phyloP scores from a whole-genome alignment of 2,329 filamentous ascomycete genomes.

The Ceratocystis albifundus region DNA sequence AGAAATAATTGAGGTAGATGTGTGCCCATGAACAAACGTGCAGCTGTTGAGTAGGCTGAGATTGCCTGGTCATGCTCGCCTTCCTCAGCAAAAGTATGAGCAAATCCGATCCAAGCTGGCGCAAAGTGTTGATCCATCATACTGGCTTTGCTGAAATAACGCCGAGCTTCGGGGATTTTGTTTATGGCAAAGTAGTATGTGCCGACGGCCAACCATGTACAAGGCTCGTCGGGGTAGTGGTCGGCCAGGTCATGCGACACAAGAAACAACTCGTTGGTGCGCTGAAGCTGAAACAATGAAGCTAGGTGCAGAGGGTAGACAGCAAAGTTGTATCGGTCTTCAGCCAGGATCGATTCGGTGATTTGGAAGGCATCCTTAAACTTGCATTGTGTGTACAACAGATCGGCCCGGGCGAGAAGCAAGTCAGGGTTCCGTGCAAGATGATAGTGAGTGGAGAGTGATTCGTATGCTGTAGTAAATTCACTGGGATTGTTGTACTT shows the following conservation, averaged over 20 bases:
- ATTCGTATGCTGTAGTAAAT: conserved; percentile 77
- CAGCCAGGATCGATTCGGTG: conserved; percentile 68
- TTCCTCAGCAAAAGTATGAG: conserved; percentile 93
- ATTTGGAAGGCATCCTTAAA: conserved; percentile 78
- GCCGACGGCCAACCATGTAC: conserved; percentile 86
- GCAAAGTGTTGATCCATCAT: conserved; percentile 97
- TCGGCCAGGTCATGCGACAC: conserved; percentile 88
- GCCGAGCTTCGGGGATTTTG: conserved; percentile 82
- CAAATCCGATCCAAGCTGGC: conserved; percentile 96
- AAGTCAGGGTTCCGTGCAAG: conserved; percentile 79
- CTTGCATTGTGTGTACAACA: conserved; percentile 87
- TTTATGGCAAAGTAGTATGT: conserved; percentile 86
- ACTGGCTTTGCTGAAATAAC: conserved; percentile 94
- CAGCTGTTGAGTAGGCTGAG: conserved; percentile 91
- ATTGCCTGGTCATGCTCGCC: conserved; percentile 98
- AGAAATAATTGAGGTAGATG: conserved; percentile 92
- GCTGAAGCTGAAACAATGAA: conserved; percentile 74
- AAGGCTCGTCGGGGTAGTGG: conserved; percentile 78
- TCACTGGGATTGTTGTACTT: conserved; percentile 84
- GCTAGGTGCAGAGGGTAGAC: conserved; percentile 87
- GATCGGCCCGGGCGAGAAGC: conserved; percentile 76
- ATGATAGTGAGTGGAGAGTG: conserved; percentile 85
- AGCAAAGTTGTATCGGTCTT: conserved; percentile 79
- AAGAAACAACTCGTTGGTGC: conserved; percentile 81
- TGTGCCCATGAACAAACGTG: conserved; percentile 88